Conservation (phyloP, 208 protist genomes). For the Trypanosoma avium region DNA sequence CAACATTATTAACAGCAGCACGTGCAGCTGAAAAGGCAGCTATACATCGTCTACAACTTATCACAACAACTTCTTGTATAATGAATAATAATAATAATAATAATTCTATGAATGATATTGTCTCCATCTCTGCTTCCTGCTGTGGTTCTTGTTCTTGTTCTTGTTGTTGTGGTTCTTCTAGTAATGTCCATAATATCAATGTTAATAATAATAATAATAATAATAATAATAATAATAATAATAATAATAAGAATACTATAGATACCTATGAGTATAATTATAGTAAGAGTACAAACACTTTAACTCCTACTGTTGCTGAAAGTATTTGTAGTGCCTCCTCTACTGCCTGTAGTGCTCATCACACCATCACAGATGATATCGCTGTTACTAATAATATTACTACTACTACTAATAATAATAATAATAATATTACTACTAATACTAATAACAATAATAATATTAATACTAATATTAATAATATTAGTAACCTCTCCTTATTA, state of each 20-base stretch:
- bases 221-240: not conserved
- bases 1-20: not conserved
- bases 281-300: not conserved
- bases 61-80: too few species aligned
- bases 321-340: not conserved
- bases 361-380: not conserved
- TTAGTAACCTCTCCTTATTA: not conserved
- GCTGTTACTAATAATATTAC: not conserved
- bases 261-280: not conserved
- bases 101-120: too few species aligned
- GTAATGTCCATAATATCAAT: too few species aligned
- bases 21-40: conserved; percentile 15
- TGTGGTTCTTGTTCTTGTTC: too few species aligned
- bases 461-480: not conserved
- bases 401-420: not conserved
- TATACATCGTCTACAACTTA: conserved; percentile 3
- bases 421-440: not conserved
- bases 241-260: not conserved
- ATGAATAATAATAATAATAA: too few species aligned
- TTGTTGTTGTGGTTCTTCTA: too few species aligned
- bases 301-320: not conserved
- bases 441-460: not conserved
- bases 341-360: not conserved
- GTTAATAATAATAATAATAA: not conserved
- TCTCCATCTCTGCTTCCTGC: too few species aligned